Conservation (phyloP, 139 green algal species). For the Ulvella scutata region DNA sequence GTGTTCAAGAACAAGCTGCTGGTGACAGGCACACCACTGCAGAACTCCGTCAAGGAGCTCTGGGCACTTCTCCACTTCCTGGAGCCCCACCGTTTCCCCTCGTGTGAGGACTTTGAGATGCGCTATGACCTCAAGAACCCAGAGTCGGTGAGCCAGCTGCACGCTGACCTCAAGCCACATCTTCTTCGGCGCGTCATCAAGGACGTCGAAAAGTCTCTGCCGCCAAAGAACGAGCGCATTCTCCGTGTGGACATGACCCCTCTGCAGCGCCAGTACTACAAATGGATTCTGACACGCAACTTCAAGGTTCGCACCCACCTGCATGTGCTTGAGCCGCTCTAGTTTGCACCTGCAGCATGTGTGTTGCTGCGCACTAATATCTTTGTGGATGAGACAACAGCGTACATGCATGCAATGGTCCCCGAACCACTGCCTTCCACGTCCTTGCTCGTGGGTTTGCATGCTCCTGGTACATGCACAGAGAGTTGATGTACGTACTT, state of each 20-base stretch:
- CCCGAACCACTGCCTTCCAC: no score
- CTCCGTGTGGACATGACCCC: conserved; percentile 82
- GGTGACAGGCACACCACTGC: conserved; percentile 74
- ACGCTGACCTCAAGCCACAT: conserved; percentile 64
- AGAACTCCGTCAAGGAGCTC: conserved; percentile 64
- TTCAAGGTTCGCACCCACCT: conserved; percentile 40
- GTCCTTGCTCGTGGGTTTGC: no score
- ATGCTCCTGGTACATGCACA: no score
- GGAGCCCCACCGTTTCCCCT: conserved; percentile 56
- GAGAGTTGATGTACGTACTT: no score
- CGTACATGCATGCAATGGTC: no score
- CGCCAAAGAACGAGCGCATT: conserved; percentile 83
- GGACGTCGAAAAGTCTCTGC: conserved; percentile 76
- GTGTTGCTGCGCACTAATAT: no score
- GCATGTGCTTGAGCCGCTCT: no score
- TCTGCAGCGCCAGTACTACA: conserved; percentile 91
- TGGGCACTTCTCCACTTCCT: conserved; percentile 87
- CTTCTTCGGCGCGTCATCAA: conserved; percentile 86
- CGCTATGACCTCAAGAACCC: conserved; percentile 38
- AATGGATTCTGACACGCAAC: conserved; percentile 89
- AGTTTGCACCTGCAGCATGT: neutral
- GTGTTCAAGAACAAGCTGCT: conserved; percentile 76
- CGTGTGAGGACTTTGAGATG: conserved; percentile 47
- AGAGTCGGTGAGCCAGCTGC: conserved; percentile 35
- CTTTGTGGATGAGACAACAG: no score